Conservation (phyloP, 2,329 filamentous ascomycete genomes). For the Cadophora gregata region DNA sequence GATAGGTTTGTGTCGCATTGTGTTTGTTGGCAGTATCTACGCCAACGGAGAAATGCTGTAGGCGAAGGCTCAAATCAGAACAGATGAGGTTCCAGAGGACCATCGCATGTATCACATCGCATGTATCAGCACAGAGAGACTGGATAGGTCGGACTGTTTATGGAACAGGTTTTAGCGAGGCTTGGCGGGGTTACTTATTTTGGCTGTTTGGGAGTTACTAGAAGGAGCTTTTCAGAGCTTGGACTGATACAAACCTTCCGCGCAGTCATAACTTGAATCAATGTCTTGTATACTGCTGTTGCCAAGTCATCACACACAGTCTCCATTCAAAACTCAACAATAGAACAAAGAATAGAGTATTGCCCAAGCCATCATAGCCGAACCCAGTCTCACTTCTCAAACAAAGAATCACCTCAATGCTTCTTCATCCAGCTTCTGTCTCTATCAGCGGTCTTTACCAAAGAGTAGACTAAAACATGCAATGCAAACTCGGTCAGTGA, state of each 20-base stretch:
- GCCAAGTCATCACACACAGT: no score
- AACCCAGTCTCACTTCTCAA: not conserved
- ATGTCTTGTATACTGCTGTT: no score
- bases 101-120: no score
- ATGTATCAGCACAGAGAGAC: no score
- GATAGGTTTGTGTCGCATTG: not conserved
- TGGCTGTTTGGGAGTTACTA: not conserved
- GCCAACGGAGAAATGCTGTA: not conserved
- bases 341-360: no score
- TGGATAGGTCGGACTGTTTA: not conserved
- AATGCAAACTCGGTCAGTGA: not conserved
- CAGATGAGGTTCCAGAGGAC: no score
- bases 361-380: no score
- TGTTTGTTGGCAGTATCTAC: not conserved
- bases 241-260: not conserved
- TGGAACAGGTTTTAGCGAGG: not conserved
- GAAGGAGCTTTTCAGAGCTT: no score
- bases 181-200: not conserved
- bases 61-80: no score
- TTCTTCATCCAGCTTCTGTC: not conserved
- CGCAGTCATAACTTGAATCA: no score
- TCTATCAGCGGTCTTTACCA: not conserved
- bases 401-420: not conserved
- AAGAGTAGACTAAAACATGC: not conserved
- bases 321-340: no score